These are phyloP conservation scores for Blumeria graminis DNA, from an alignment of 2,329 filamentous ascomycete species.

Conservation along the genomic window DNA sequence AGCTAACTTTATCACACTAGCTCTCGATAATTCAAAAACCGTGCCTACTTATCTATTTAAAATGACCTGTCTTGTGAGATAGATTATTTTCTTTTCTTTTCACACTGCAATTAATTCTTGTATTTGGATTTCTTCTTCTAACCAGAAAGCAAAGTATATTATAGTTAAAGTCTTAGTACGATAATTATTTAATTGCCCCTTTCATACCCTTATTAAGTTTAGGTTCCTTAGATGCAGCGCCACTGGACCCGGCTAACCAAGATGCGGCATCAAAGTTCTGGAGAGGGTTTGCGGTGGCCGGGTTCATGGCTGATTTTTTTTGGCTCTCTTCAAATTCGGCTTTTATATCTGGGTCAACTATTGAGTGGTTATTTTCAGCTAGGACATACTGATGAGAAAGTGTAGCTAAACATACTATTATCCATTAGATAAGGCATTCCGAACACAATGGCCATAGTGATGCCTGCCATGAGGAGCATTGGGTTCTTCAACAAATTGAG, in stretches of 20 bases:
- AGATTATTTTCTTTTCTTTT: too few relatives aligned
- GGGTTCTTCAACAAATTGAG: conserved; percentile 72
- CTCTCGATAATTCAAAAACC: too few relatives aligned
- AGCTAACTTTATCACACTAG: too few relatives aligned
- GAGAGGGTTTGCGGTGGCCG: conserved; percentile 23
- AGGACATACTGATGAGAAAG: not conserved
- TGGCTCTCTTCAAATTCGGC: conserved; percentile 84
- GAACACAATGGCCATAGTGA: conserved; percentile 62
- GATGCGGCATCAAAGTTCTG: conserved; percentile 44
- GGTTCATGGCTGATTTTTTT: conserved; percentile 42
- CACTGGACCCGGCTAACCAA: conserved; percentile 33
- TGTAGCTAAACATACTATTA: conserved; percentile 42
- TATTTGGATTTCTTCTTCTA: too few relatives aligned
- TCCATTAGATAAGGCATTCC: conserved; percentile 91
- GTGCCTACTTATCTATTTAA: too few relatives aligned
- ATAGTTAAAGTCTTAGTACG: too few relatives aligned
- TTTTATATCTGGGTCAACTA: conserved; percentile 91
- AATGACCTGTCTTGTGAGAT: too few relatives aligned
- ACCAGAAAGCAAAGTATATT: too few relatives aligned
- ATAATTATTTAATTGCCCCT: too few relatives aligned
- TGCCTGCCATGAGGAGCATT: conserved; percentile 81
- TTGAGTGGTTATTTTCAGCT: not conserved
- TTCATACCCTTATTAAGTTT: too few relatives aligned
- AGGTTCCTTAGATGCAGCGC: conserved; percentile 9
- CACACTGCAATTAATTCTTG: too few relatives aligned